These are phyloP conservation scores for Microsporum audouinii DNA, from an alignment of 2,329 filamentous ascomycete species.

Conservation along the genomic window DNA sequence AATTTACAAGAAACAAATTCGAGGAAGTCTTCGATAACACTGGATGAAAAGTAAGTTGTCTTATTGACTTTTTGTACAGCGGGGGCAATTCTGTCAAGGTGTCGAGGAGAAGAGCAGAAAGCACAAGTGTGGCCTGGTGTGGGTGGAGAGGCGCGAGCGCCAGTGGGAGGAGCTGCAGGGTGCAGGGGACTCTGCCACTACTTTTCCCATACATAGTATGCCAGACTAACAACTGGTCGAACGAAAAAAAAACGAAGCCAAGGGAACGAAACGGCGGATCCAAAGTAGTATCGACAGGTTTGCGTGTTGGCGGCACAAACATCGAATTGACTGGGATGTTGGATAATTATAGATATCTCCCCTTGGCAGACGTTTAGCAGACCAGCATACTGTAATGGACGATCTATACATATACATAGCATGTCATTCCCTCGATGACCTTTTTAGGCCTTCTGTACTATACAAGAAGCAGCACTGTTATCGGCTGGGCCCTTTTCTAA, in stretches of 20 bases:
- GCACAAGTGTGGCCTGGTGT: background rate
- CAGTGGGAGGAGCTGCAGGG: background rate
- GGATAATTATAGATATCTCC: background rate
- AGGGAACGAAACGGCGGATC: constrained; percentile 1
- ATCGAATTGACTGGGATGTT: background rate
- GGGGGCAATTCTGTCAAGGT: background rate
- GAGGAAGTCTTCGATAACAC: background rate
- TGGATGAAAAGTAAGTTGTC: background rate
- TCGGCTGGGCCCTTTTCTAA: background rate
- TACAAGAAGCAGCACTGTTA: background rate
- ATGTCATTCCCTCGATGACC: background rate
- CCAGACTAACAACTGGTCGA: background rate
- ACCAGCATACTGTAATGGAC: background rate
- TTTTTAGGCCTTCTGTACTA: background rate
- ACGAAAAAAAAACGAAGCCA: background rate
- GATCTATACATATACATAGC: background rate
- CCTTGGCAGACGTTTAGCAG: background rate
- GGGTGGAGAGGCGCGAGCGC: background rate
- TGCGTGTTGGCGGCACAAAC: background rate
- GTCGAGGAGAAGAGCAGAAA: background rate
- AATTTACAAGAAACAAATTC: background rate
- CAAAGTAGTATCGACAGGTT: background rate
- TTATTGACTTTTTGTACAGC: background rate
- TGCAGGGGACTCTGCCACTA: background rate
- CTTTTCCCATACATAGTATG: background rate